A percentile compares a stretch with the other conserved stretches of the same genome.
Conservation (phyloP, 129 eudicot species). For the Helichrysum umbraculigerum region DNA sequence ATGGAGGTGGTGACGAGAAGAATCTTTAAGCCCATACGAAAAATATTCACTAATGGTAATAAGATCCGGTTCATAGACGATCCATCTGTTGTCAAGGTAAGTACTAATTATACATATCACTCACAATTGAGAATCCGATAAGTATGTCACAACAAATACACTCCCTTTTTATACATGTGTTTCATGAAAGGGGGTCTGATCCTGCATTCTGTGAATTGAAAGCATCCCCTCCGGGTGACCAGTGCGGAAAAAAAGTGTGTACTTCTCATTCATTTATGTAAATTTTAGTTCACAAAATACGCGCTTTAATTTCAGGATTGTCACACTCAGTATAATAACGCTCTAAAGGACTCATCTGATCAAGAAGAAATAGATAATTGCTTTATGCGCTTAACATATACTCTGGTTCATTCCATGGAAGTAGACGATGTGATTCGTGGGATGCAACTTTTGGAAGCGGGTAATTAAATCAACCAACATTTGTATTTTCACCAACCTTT, state of each 20-base stretch:
- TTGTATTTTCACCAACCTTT: neutral
- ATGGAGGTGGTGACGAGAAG: slow-evolving; percentile 13
- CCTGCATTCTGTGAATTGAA: no score
- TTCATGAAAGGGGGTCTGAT: no score
- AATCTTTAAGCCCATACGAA: neutral
- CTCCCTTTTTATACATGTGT: no score
- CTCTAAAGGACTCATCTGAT: neutral
- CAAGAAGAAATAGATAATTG: slow-evolving; percentile 7
- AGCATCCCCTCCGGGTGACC: no score
- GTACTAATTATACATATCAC: neutral
- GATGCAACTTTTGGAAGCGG: slow-evolving; percentile 11
- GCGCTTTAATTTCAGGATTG: neutral
- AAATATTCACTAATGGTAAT: neutral
- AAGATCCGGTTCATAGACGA: slow-evolving; percentile 13
- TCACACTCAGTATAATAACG: slow-evolving; percentile 2
- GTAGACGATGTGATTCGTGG: slow-evolving; percentile 1
- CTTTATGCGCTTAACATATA: slow-evolving; percentile 7
- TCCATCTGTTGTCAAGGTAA: slow-evolving; percentile 12
- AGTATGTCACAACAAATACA: neutral
- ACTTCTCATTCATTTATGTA: neutral
- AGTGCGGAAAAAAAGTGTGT: no score
- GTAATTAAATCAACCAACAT: neutral
- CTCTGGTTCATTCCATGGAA: neutral
- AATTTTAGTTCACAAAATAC: neutral
- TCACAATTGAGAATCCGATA: neutral